Evolutionary conservation across 192 early-diverging fungal genomes (phyloP).

Genomic region (Coemansia asiatica): DNA sequence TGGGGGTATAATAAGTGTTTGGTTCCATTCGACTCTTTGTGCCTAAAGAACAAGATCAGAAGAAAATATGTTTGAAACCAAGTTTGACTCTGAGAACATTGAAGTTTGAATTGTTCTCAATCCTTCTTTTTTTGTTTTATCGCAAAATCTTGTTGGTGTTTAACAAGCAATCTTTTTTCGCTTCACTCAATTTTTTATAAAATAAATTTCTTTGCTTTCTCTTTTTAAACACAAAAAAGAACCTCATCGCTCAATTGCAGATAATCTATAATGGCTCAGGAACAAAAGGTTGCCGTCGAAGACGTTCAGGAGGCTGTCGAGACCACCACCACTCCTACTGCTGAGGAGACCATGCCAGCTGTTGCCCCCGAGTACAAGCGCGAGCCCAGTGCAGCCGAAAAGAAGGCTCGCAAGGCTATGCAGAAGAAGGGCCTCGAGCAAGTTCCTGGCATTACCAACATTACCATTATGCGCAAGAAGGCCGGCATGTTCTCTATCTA

Average conservation of each 20-base stretch:
- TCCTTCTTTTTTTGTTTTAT: not conserved
- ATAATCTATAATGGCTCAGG: constrained; percentile 32
- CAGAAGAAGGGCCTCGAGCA: constrained; percentile 86
- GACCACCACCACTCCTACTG: constrained; percentile 9
- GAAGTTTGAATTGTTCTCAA: too few relatives aligned
- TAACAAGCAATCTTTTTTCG: not conserved
- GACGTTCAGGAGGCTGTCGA: constrained; percentile 41
- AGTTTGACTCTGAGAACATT: too few relatives aligned
- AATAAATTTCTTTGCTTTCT: not conserved
- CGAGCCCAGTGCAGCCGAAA: constrained; percentile 79
- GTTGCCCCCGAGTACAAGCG: constrained; percentile 15
- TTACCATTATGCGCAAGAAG: constrained; percentile 82
- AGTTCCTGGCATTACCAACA: constrained; percentile 82
- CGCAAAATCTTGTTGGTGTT: not conserved
- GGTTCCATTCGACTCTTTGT: too few relatives aligned
- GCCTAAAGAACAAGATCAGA: too few relatives aligned
- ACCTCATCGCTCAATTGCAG: not conserved
- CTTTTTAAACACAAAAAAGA: not conserved
- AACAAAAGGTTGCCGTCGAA: constrained; percentile 43
- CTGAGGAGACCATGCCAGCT: not conserved
- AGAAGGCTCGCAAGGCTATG: constrained; percentile 97
- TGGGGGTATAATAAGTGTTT: too few relatives aligned
- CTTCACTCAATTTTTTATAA: not conserved
- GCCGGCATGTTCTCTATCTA: constrained; percentile 85
- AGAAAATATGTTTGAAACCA: too few relatives aligned